Conservation (phyloP, 352 stramenopile genomes). For the Phytopythium aichiense region DNA sequence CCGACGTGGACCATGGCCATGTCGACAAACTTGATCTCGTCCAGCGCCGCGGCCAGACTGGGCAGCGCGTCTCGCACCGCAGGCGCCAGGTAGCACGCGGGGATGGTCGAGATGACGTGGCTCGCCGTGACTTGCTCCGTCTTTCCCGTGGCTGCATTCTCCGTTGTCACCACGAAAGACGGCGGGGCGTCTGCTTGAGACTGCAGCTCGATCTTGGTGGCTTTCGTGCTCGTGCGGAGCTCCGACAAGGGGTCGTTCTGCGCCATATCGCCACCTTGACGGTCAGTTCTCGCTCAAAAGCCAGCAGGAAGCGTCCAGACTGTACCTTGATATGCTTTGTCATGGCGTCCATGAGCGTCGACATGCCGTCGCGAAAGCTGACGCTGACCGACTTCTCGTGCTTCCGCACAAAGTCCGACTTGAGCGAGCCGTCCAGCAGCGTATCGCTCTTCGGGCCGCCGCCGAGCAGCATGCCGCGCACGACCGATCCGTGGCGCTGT, state of each 20-base stretch:
- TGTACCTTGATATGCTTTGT: constrained; percentile 32
- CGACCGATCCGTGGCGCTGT: constrained; percentile 67
- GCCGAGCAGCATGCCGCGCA: constrained; percentile 68
- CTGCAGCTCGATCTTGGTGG: constrained; percentile 22
- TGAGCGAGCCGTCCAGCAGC: constrained; percentile 62
- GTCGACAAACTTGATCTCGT: constrained; percentile 69
- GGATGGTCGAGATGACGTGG: constrained; percentile 79
- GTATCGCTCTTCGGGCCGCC: constrained; percentile 20
- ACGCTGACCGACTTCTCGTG: constrained; percentile 80
- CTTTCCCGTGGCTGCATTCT: constrained; percentile 25
- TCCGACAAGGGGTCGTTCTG: constrained; percentile 36
- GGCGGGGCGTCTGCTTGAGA: constrained; percentile 8
- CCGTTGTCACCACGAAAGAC: constrained; percentile 37
- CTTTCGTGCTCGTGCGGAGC: constrained; percentile 32
- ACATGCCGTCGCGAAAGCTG: constrained; percentile 81
- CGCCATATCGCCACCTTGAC: not conserved
- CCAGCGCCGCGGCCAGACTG: constrained; percentile 41
- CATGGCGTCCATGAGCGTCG: constrained; percentile 57
- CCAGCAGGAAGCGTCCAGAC: not conserved
- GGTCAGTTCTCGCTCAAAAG: not conserved
- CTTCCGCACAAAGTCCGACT: constrained; percentile 67
- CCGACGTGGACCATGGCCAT: constrained; percentile 84
- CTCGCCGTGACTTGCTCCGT: constrained; percentile 40
- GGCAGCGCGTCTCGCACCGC: constrained; percentile 39
- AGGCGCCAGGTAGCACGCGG: constrained; percentile 50